phyloP scores from a whole-genome alignment of 305 asterid genomes.

The Ajuga reptans region DNA sequence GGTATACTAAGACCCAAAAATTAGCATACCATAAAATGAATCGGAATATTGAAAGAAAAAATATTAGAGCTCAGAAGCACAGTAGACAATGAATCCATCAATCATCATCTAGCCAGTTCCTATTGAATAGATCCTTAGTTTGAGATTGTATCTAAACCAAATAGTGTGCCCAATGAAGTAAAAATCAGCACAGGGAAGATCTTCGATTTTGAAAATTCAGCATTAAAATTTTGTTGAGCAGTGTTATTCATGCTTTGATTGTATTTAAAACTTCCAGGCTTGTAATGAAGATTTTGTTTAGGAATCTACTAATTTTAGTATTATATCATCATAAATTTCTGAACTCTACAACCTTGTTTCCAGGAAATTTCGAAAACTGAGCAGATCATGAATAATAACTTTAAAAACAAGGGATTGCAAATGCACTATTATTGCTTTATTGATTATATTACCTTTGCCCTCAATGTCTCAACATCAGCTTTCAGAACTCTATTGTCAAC shows the following conservation, averaged over 20 bases:
- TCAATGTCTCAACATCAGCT: conserved; percentile 89
- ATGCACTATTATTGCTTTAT: not conserved
- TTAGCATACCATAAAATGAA: not conserved
- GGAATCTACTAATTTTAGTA: not conserved
- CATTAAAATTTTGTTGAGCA: too few species aligned
- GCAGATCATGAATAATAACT: not conserved
- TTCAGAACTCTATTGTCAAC: conserved; percentile 89
- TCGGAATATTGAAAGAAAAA: not conserved
- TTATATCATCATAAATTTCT: not conserved
- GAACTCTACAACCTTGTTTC: not conserved
- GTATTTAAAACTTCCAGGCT: not conserved
- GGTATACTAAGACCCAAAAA: not conserved
- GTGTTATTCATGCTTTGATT: not conserved
- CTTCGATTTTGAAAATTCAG: not conserved
- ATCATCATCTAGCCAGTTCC: not conserved
- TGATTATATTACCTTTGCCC: conserved; percentile 63
- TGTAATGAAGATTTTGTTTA: not conserved
- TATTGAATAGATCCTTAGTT: not conserved
- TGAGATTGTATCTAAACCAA: not conserved
- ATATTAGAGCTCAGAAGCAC: too few species aligned
- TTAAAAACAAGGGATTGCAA: not conserved
- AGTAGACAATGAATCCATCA: too few species aligned
- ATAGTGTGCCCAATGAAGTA: not conserved
- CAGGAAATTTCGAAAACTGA: not conserved
- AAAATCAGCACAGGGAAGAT: not conserved